Conservation (phyloP, 2,329 filamentous ascomycete species). For the Lachnellula willkommii region DNA sequence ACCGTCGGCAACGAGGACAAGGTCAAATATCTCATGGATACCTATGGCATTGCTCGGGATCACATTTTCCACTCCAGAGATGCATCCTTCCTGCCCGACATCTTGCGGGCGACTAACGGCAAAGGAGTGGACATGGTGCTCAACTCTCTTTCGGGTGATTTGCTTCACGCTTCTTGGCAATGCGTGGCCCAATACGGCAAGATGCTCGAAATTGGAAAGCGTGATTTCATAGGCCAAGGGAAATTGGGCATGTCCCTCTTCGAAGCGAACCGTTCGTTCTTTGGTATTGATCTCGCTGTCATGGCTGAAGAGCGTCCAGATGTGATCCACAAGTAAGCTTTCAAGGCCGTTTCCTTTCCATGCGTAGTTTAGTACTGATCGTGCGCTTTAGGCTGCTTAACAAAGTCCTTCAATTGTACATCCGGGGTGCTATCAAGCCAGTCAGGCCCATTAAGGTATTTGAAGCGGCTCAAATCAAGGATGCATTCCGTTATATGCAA, state of each 20-base stretch:
- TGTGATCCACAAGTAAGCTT: conserved; percentile 4
- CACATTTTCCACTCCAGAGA: not conserved
- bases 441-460: conserved; percentile 25
- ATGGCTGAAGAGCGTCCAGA: conserved; percentile 4
- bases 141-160: conserved; percentile 10
- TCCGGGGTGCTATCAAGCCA: conserved; percentile 14
- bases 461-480: conserved; percentile 30
- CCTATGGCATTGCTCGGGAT: not conserved
- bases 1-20: conserved; percentile 15
- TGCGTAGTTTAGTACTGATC: not conserved
- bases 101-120: conserved; percentile 19
- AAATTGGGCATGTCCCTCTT: conserved; percentile 29
- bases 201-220: conserved; percentile 36
- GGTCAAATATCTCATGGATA: conserved; percentile 6
- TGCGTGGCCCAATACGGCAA: conserved; percentile 33
- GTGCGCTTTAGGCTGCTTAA: conserved; percentile 3
- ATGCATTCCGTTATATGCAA: conserved; percentile 14
- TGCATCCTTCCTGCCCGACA: conserved; percentile 14
- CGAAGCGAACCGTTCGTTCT: conserved; percentile 23
- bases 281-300: conserved; percentile 17
- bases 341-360: not conserved
- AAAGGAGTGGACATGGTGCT: conserved; percentile 24
- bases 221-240: conserved; percentile 23
- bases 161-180: conserved; percentile 26
- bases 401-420: conserved; percentile 1